phyloP scores from a whole-genome alignment of 2,329 filamentous ascomycete genomes.

The Thermochaetoides dissita region DNA sequence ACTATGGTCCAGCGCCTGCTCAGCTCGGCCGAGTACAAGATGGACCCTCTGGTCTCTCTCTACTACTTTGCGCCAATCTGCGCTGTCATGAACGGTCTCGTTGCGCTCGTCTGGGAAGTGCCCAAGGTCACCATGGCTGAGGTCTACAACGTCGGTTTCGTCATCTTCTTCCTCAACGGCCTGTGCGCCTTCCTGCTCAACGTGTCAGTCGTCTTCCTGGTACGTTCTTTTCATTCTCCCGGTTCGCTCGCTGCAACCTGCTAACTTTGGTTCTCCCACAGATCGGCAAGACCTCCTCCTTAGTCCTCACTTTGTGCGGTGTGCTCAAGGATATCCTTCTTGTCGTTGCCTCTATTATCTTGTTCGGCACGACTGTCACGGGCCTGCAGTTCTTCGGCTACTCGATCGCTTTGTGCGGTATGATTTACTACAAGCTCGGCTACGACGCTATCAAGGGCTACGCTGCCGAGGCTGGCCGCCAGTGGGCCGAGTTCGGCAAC shows the following conservation, averaged over 20 bases:
- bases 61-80: slow-evolving; percentile 85
- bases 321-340: slow-evolving; percentile 81
- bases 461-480: slow-evolving; percentile 53
- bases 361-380: slow-evolving; percentile 65
- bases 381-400: slow-evolving; percentile 72
- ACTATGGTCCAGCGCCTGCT: slow-evolving; percentile 75
- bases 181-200: slow-evolving; percentile 69
- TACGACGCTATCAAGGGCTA: slow-evolving; percentile 74
- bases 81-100: slow-evolving; percentile 63
- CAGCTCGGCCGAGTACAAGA: slow-evolving; percentile 75
- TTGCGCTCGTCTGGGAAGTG: slow-evolving; percentile 61
- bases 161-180: slow-evolving; percentile 62
- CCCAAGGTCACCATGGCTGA: slow-evolving; percentile 55
- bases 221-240: slow-evolving; percentile 32
- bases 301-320: slow-evolving; percentile 75
- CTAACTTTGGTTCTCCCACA: slow-evolving; percentile 25
- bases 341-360: slow-evolving; percentile 63
- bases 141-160: slow-evolving; percentile 58
- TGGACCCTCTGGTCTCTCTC: slow-evolving; percentile 76
- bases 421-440: slow-evolving; percentile 78
- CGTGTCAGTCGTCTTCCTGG: slow-evolving; percentile 73
- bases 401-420: slow-evolving; percentile 62
- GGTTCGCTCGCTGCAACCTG: background rate
- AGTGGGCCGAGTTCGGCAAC: slow-evolving; percentile 77
- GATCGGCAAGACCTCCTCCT: slow-evolving; percentile 79